Evolutionary conservation across 345 rosid species (phyloP).

Genomic region (Trapa incisa): DNA sequence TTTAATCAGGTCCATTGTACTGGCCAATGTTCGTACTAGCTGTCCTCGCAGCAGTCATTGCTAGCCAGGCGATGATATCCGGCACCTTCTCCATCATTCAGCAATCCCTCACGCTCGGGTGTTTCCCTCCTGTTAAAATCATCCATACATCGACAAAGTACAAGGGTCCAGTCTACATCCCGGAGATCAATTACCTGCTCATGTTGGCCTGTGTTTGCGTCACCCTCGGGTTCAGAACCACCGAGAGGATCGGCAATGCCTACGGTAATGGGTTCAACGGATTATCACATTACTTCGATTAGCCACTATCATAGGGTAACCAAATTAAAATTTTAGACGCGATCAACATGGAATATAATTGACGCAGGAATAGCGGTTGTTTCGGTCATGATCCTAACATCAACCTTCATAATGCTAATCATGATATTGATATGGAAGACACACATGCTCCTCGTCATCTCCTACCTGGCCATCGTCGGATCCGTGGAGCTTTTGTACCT

Average conservation of each 20-base stretch:
- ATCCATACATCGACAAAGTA: slow-evolving; percentile 36
- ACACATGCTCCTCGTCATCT: slow-evolving; percentile 20
- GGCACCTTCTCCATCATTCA: slow-evolving; percentile 46
- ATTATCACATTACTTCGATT: background rate
- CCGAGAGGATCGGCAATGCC: slow-evolving; percentile 37
- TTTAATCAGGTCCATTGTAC: slow-evolving; percentile 18
- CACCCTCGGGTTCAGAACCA: slow-evolving; percentile 36
- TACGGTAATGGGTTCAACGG: slow-evolving; percentile 23
- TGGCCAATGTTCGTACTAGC: slow-evolving; percentile 49
- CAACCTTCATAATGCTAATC: slow-evolving; percentile 27
- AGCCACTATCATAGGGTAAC: background rate
- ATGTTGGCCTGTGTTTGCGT: slow-evolving; percentile 37
- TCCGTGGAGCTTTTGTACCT: slow-evolving; percentile 22
- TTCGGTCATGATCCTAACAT: slow-evolving; percentile 33
- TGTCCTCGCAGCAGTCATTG: slow-evolving; percentile 31
- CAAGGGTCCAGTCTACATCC: slow-evolving; percentile 47
- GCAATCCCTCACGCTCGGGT: slow-evolving; percentile 39
- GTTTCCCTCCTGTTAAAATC: slow-evolving; percentile 44
- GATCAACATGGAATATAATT: no score
- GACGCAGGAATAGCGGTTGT: slow-evolving; percentile 37
- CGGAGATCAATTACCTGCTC: slow-evolving; percentile 36
- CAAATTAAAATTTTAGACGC: no score
- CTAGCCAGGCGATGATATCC: slow-evolving; percentile 50
- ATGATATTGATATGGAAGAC: slow-evolving; percentile 51
- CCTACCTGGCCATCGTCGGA: slow-evolving; percentile 15